Base-by-base conservation (phyloP, 2,329 filamentous ascomycete genomes). In the Pestalotiopsis sp. region DNA sequence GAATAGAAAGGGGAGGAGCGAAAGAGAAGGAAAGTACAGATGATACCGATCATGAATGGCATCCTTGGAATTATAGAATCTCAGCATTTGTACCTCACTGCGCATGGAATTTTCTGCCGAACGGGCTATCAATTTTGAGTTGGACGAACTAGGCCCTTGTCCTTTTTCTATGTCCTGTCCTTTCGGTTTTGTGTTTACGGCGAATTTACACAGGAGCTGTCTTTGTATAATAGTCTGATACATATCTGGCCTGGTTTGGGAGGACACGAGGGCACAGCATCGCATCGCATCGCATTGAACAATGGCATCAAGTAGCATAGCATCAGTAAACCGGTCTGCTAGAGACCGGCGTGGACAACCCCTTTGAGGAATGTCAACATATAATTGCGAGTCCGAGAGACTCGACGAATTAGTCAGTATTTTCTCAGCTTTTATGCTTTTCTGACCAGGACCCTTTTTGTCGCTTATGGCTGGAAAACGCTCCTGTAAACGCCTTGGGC, bases 271-370 rank as follows among this genome's bases (percentile, higher is more conserved):
- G 31, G 36, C n/a, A 61, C 59, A 61, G 27, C 27, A 62, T n/a
- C 40, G 59, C 59, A 62, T 67, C 65, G 57, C 70, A 73, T 73
- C 20, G 45, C 45, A 52, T 52, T 52, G 7, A 36, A 36, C 31
- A 36, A 36, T 36, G 31, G 31, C 31, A 52, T 20, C 20, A 11
- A 20, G 45, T 52, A 75, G 69, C 70, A 70, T 69, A 72, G 57
- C 62, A 65, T 66, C 20, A 31, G 20, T 20, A 56, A 36, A 17
- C 27, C 9, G 38, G 9, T 65, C 41, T 65, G n/a, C 62, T 64
- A 65, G 38, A 52, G 23, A 52, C 62, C 17, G 23, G 20, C 2
- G 20, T n/a, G 13, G 20, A 40, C 27, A 62, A 3, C 0, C 57
- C 14, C 23, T 13, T 27, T 14, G 14, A 17, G 20, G 31, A 2